Percentiles rank a stretch among this genome's conserved stretches.
Conservation (phyloP, 805 yeast species). For the Yarrowia yakushimensis region DNA sequence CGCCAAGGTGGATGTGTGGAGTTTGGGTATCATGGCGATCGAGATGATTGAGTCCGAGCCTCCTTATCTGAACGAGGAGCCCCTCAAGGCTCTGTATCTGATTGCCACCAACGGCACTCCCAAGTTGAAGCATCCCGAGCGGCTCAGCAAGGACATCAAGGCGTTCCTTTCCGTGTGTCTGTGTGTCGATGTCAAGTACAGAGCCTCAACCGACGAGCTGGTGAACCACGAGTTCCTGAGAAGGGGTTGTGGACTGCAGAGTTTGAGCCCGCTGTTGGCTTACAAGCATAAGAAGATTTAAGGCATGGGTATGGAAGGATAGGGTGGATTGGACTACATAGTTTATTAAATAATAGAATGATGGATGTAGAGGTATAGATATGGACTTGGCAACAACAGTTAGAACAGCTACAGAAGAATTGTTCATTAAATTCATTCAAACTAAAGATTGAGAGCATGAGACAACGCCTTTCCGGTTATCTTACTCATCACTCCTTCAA, state of each 20-base stretch:
- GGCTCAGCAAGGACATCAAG: slow-evolving; percentile 70
- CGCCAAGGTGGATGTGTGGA: slow-evolving; percentile 80
- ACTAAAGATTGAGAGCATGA: too few species aligned
- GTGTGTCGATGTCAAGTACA: slow-evolving; percentile 87
- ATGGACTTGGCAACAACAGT: too few species aligned
- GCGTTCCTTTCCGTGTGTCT: slow-evolving; percentile 85
- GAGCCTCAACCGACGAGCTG: slow-evolving; percentile 88
- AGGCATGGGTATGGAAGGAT: not conserved
- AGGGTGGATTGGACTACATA: not conserved
- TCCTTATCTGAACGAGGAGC: slow-evolving; percentile 76
- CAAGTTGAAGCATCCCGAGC: slow-evolving; percentile 63
- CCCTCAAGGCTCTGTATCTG: slow-evolving; percentile 68
- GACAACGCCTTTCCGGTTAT: too few species aligned
- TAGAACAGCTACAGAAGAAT: too few species aligned
- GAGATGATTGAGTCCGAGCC: slow-evolving; percentile 88
- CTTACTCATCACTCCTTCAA: too few species aligned
- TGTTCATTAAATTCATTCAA: too few species aligned
- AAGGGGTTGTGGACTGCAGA: slow-evolving; percentile 15
- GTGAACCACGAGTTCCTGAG: slow-evolving; percentile 62
- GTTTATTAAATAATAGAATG: slow-evolving; percentile 1
- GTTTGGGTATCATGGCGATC: slow-evolving; percentile 78
- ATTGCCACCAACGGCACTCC: slow-evolving; percentile 83
- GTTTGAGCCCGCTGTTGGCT: slow-evolving; percentile 13
- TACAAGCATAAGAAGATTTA: slow-evolving; percentile 23
- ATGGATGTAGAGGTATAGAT: too few species aligned